Percentiles rank a stretch among this genome's conserved stretches.
phyloP scores from a whole-genome alignment of 2,329 filamentous ascomycete genomes.

The Esteya vermicola region DNA sequence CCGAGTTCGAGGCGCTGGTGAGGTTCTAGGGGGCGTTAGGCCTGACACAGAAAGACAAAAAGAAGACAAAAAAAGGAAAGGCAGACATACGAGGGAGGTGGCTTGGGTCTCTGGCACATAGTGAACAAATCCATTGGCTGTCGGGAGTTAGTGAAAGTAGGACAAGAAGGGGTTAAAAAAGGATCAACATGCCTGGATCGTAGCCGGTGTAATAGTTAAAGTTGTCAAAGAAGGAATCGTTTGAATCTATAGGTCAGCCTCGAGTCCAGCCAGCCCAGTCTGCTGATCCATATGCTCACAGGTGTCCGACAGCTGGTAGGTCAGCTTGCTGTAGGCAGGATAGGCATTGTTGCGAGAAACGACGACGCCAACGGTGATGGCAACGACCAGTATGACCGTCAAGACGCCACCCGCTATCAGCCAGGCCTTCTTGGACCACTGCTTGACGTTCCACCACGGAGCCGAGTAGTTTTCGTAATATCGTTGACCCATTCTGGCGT shows the following conservation, averaged over 20 bases:
- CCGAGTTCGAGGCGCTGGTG: slow-evolving; percentile 39
- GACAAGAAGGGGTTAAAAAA: neutral
- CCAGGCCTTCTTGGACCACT: slow-evolving; percentile 40
- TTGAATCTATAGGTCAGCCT: slow-evolving; percentile 24
- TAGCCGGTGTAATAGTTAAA: slow-evolving; percentile 37
- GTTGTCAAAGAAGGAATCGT: slow-evolving; percentile 37
- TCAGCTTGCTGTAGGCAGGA: slow-evolving; percentile 31
- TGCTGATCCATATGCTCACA: slow-evolving; percentile 20
- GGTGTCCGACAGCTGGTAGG: slow-evolving; percentile 32
- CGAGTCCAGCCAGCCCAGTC: neutral
- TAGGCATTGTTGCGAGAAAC: slow-evolving; percentile 23
- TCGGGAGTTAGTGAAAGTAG: neutral
- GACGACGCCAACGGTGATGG: slow-evolving; percentile 30
- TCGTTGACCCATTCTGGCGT: neutral
- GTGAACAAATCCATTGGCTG: slow-evolving; percentile 34
- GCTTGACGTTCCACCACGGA: slow-evolving; percentile 24
- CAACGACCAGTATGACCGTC: slow-evolving; percentile 28
- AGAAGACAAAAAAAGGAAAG: neutral
- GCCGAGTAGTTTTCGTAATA: slow-evolving; percentile 5
- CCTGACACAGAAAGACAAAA: neutral
- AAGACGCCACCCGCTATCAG: slow-evolving; percentile 23
- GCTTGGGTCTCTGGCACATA: slow-evolving; percentile 33
- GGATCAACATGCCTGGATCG: slow-evolving; percentile 26
- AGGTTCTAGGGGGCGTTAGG: slow-evolving; percentile 34
- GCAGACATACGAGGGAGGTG: slow-evolving; percentile 21